Evolutionary conservation across 2,329 filamentous ascomycete genomes (phyloP).

Genomic region (Neonectria faginata): DNA sequence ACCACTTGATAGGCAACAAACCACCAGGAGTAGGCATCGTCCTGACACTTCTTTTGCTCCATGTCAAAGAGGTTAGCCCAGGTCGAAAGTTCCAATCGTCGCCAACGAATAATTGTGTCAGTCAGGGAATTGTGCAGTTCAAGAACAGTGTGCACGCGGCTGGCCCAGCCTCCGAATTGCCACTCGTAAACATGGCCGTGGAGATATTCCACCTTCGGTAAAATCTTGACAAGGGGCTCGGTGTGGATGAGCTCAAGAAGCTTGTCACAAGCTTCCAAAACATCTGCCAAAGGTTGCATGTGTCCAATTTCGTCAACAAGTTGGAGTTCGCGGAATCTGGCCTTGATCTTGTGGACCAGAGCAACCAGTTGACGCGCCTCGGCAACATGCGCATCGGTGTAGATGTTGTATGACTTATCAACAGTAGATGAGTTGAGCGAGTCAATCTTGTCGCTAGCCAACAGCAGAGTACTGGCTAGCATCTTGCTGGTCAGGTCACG

Average conservation of each 20-base stretch:
- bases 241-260: slow-evolving; percentile 80
- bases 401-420: slow-evolving; percentile 81
- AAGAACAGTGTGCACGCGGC: slow-evolving; percentile 77
- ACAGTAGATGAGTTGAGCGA: slow-evolving; percentile 54
- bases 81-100: slow-evolving; percentile 88
- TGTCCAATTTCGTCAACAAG: slow-evolving; percentile 73
- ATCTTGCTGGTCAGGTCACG: slow-evolving; percentile 63
- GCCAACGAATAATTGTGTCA: slow-evolving; percentile 85
- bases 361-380: slow-evolving; percentile 80
- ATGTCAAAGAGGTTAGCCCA: slow-evolving; percentile 91
- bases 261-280: slow-evolving; percentile 78
- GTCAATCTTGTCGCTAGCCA: slow-evolving; percentile 71
- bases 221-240: slow-evolving; percentile 86
- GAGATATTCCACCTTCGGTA: slow-evolving; percentile 88
- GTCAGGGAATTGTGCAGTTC: slow-evolving; percentile 82
- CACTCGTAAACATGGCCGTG: slow-evolving; percentile 90
- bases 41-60: slow-evolving; percentile 79
- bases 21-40: slow-evolving; percentile 92
- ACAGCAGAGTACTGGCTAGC: slow-evolving; percentile 74
- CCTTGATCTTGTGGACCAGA: slow-evolving; percentile 75
- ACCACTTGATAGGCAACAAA: slow-evolving; percentile 95
- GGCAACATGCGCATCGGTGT: slow-evolving; percentile 80
- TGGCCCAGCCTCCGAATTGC: slow-evolving; percentile 89
- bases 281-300: slow-evolving; percentile 83
- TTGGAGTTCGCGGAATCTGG: slow-evolving; percentile 79